Conservation (phyloP, 495 filamentous ascomycete genomes). For the Penicillium steckii region DNA sequence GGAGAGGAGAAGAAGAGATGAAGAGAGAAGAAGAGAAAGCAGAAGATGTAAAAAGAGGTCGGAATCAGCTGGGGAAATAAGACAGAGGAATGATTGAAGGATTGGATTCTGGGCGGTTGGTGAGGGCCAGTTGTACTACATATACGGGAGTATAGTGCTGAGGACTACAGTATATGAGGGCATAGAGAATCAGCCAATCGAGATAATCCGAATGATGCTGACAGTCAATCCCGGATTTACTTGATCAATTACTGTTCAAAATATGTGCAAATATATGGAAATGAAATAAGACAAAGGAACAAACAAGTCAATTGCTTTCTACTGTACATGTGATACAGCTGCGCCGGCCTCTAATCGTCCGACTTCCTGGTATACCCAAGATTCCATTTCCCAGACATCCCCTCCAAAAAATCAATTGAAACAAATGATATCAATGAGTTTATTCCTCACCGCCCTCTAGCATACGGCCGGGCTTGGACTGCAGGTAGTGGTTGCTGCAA, state of each 20-base stretch:
- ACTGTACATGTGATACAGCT: conserved; percentile 45
- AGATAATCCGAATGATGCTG: no score
- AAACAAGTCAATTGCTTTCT: conserved; percentile 47
- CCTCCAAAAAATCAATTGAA: conserved; percentile 7
- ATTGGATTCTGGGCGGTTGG: no score
- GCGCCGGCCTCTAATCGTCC: conserved; percentile 10
- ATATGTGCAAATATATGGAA: no score
- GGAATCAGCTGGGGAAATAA: no score
- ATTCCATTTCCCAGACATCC: conserved; percentile 4
- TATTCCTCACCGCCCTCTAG: conserved; percentile 38
- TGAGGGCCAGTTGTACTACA: no score
- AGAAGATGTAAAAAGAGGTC: not conserved
- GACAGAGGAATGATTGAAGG: no score
- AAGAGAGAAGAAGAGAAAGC: not conserved
- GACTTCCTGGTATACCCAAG: conserved; percentile 17
- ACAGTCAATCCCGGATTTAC: no score
- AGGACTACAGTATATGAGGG: no score
- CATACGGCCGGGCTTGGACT: conserved; percentile 82
- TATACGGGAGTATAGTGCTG: no score
- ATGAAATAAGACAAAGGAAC: conserved; percentile 32
- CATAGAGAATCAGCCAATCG: no score
- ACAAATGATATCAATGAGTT: conserved; percentile 18
- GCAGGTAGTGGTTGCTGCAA: conserved; percentile 82
- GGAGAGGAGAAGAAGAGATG: no score
- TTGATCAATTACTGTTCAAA: no score